Evolutionary conservation across 2,329 filamentous ascomycete genomes (phyloP).

Genomic region (Fonsecaea pugnacius): DNA sequence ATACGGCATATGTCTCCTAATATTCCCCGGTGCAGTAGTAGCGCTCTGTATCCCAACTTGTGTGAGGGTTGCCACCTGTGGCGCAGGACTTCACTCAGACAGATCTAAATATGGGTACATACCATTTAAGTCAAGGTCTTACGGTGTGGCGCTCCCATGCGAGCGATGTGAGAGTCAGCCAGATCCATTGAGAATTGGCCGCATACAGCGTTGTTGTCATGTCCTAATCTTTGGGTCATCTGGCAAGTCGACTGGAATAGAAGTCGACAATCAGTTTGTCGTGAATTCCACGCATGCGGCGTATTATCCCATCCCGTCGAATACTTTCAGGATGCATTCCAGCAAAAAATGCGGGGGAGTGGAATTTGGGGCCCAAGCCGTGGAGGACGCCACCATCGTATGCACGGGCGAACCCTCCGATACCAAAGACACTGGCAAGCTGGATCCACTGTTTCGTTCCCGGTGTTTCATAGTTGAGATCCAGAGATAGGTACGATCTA

Average conservation of each 20-base stretch:
- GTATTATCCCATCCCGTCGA: neutral
- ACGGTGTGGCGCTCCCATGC: neutral
- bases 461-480: conserved; percentile 5
- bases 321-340: neutral
- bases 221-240: neutral
- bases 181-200: neutral
- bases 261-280: neutral
- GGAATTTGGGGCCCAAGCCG: neutral
- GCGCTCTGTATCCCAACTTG: neutral
- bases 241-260: neutral
- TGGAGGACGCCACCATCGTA: neutral
- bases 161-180: neutral
- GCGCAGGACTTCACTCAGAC: neutral
- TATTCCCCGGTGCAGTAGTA: neutral
- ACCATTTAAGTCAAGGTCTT: conserved; percentile 3
- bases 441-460: neutral
- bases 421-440: neutral
- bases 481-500: conserved; percentile 1
- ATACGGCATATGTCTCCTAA: neutral
- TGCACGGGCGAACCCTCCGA: neutral
- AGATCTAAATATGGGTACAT: neutral
- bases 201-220: neutral
- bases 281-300: neutral
- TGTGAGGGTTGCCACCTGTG: neutral
- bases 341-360: neutral